phyloP scores from a whole-genome alignment of 768 basidiomycete species.

The Boletus sp. region DNA sequence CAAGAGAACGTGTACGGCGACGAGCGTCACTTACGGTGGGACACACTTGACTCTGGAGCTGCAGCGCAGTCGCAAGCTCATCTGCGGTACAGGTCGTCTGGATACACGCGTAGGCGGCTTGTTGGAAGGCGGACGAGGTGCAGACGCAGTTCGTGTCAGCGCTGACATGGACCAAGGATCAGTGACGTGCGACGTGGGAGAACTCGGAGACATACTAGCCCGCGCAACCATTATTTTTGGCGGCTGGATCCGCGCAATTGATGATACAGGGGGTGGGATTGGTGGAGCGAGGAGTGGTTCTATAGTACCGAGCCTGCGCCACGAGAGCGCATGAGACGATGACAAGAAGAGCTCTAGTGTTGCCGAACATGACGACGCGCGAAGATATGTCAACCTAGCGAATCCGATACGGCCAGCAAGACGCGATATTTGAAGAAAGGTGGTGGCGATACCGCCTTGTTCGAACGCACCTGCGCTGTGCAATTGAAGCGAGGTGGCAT shows the following conservation, averaged over 20 bases:
- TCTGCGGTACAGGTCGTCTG: constrained; percentile 28
- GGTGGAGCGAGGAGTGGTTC: neutral
- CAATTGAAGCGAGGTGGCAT: neutral
- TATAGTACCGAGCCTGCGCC: constrained; percentile 14
- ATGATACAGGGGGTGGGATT: constrained; percentile 9
- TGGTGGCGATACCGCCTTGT: neutral
- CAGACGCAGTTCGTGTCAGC: constrained; percentile 40
- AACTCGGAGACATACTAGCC: constrained; percentile 11
- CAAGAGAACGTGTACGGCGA: neutral
- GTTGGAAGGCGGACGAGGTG: constrained; percentile 36
- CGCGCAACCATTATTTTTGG: neutral
- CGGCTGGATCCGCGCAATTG: constrained; percentile 6
- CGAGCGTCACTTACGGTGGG: constrained; percentile 9
- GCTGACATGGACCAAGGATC: constrained; percentile 21
- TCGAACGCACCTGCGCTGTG: neutral
- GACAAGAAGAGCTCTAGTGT: constrained; percentile 17
- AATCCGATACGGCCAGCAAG: neutral
- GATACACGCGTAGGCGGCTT: constrained; percentile 33
- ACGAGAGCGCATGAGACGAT: constrained; percentile 14
- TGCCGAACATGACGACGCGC: constrained; percentile 11
- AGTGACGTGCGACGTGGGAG: neutral
- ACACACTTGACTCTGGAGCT: constrained; percentile 35
- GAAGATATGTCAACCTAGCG: neutral
- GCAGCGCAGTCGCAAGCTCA: constrained; percentile 30
- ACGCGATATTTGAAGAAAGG: constrained; percentile 6